Evolutionary conservation across 768 basidiomycete genomes (phyloP).

Genomic region (Lactarius evosmus): DNA sequence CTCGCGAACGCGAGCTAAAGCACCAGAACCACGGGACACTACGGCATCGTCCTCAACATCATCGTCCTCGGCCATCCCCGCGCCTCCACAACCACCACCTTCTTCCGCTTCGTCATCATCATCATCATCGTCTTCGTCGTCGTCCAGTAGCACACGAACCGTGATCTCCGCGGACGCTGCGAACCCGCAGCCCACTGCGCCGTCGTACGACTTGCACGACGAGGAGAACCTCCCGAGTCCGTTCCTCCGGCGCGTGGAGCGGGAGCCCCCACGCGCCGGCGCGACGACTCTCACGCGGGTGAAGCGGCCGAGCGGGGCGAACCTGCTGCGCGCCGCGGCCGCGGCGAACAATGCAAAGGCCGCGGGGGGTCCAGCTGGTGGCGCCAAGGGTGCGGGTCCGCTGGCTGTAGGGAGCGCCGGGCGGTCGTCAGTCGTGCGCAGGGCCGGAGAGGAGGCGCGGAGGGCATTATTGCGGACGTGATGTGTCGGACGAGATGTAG

Average conservation of each 20-base stretch:
- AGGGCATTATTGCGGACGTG: conserved; percentile 43
- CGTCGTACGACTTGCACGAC: conserved; percentile 61
- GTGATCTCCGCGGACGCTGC: not conserved
- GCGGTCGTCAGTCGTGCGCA: conserved; percentile 39
- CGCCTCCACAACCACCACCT: not conserved
- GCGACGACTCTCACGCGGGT: conserved; percentile 18
- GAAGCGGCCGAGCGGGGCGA: conserved; percentile 50
- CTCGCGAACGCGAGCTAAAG: conserved; percentile 15
- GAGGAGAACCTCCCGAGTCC: conserved; percentile 87
- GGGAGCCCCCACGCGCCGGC: conserved; percentile 32
- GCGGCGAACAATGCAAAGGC: conserved; percentile 49
- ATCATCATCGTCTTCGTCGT: not conserved
- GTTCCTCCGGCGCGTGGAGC: conserved; percentile 61
- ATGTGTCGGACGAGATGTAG: too few relatives aligned
- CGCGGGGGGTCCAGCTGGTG: not conserved
- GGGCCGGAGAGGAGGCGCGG: conserved; percentile 51
- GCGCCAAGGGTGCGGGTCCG: not conserved
- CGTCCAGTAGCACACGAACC: conserved; percentile 6
- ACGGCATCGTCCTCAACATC: conserved; percentile 15
- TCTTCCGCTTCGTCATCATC: conserved; percentile 18
- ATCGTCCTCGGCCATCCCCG: conserved; percentile 14
- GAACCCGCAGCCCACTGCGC: not conserved
- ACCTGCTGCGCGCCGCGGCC: conserved; percentile 57
- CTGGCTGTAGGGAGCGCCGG: not conserved
- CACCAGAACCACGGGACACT: not conserved